phyloP scores from a whole-genome alignment of 805 yeast species.

The Metschnikowia santaceciliae region DNA sequence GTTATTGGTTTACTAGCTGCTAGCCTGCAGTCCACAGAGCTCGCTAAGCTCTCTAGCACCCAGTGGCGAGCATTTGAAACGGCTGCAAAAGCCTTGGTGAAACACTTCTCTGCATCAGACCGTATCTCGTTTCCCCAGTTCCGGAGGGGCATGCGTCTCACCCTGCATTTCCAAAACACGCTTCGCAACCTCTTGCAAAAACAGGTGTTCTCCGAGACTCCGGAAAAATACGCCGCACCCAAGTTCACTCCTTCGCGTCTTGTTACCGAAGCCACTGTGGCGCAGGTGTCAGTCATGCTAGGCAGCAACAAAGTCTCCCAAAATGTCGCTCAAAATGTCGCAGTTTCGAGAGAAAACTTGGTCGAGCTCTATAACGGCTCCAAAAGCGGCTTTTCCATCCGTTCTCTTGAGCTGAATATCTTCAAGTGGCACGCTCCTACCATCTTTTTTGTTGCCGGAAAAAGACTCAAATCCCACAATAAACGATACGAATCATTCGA shows the following conservation, averaged over 20 bases:
- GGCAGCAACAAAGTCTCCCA: constrained; percentile 12
- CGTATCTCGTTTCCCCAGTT: constrained; percentile 2
- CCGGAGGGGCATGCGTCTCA: constrained; percentile 6
- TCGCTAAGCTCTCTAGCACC: not conserved
- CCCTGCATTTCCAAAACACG: constrained; percentile 2
- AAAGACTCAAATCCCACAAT: constrained; percentile 41
- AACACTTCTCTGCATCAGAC: constrained; percentile 31
- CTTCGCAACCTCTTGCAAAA: not conserved
- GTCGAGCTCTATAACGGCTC: constrained; percentile 68
- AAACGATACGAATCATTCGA: constrained; percentile 51
- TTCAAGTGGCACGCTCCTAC: constrained; percentile 92
- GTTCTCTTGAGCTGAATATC: constrained; percentile 77
- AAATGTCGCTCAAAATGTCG: constrained; percentile 20
- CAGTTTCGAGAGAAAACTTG: constrained; percentile 44
- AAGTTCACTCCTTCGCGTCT: constrained; percentile 27
- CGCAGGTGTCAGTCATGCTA: constrained; percentile 36
- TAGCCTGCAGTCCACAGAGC: not conserved
- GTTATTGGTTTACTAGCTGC: not conserved
- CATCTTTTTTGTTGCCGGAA: constrained; percentile 65
- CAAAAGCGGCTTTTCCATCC: constrained; percentile 79
- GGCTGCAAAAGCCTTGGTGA: constrained; percentile 43
- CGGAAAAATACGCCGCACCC: not conserved
- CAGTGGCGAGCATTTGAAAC: constrained; percentile 43
- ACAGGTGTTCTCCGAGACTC: not conserved
- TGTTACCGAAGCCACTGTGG: constrained; percentile 36